Percentiles rank a stretch among this genome's conserved stretches.
These are phyloP conservation scores for Linnemannia schmuckeri DNA, from an alignment of 192 early-diverging fungal species.

Conservation along the genomic window DNA sequence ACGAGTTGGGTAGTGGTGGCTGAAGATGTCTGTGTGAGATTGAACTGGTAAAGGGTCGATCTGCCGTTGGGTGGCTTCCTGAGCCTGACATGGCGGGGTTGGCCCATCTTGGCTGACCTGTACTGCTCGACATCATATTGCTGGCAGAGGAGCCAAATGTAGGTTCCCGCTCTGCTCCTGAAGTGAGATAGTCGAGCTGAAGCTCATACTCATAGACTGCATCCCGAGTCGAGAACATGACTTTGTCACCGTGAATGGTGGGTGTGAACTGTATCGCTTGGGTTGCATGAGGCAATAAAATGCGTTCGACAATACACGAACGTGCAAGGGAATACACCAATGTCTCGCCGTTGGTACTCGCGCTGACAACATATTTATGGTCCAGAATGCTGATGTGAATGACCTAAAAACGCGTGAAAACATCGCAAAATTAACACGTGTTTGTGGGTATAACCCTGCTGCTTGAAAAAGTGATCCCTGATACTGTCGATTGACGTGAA, in stretches of 20 bases:
- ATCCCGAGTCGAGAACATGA: slow-evolving; percentile 53
- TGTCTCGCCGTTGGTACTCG: slow-evolving; percentile 52
- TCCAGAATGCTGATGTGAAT: slow-evolving; percentile 42
- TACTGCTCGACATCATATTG: neutral
- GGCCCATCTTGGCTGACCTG: neutral
- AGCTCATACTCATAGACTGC: slow-evolving; percentile 52
- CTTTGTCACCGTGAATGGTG: slow-evolving; percentile 43
- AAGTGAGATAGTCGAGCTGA: slow-evolving; percentile 23
- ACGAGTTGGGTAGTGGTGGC: neutral
- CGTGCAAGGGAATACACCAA: slow-evolving; percentile 33
- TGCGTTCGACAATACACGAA: slow-evolving; percentile 29
- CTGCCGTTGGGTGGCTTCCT: neutral
- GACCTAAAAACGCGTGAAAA: slow-evolving; percentile 16
- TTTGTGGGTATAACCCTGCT: neutral
- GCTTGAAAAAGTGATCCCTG: neutral
- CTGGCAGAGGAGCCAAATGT: neutral
- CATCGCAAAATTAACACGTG: neutral
- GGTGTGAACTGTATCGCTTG: slow-evolving; percentile 52
- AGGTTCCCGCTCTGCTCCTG: neutral
- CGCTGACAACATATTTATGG: slow-evolving; percentile 38
- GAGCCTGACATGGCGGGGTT: neutral
- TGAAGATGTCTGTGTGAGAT: neutral
- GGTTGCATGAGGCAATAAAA: slow-evolving; percentile 45
- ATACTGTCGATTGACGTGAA: neutral
- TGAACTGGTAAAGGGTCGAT: neutral